Evolutionary conservation across 805 yeast species (phyloP), one percentile per base, ranked within the genome.

Genomic region (Myxozyma vanderwaltii): DNA sequence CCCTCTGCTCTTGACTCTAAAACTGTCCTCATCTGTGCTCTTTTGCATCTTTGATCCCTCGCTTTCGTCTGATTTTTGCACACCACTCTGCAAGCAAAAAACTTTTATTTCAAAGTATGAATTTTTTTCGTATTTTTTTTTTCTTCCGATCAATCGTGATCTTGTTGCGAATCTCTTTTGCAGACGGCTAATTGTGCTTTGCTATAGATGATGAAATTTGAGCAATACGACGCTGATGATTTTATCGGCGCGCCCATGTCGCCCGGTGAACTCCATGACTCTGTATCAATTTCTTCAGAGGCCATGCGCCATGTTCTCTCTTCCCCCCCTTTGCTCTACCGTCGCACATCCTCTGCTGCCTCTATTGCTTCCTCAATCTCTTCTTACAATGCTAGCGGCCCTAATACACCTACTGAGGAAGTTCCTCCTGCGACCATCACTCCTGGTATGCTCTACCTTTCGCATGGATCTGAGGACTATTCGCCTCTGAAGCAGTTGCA

Each of bases 341-440:
- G 65, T 23, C 54, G 59, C 8, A 27, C 62, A 2, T 21, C 52
- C 8, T 49, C 45, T 21, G 36, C 56, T 29, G 39, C 59, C 19
- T 49, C 58, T 12, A 10, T 43, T 21, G 36, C 56, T 29, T 38
- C 59, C 19, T 49, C 58, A 12, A 10, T 43, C 27, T 43, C 64
- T 15, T 61, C 65, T 6, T 60, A 33, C 49, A 39, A 57, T 15
- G 51, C 65, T 10, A 29, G 44, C 21, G 58, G 54, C 12, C 65
- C 65, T 21, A 48, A 53, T 23, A 58, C 63, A 15, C 60, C 65
- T 8, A 46, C 52, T 27, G 65, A 62, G 29, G 63, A 55, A 10
- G 21, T 55, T 10, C 48, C 63, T 7, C 63, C 60, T 13, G 41
- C 61, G 27, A 54, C 65, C 41, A 62, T 62, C 61, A 58, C 63